Conservation (phyloP, 208 protist genomes). For the Naegleria gruberi region DNA sequence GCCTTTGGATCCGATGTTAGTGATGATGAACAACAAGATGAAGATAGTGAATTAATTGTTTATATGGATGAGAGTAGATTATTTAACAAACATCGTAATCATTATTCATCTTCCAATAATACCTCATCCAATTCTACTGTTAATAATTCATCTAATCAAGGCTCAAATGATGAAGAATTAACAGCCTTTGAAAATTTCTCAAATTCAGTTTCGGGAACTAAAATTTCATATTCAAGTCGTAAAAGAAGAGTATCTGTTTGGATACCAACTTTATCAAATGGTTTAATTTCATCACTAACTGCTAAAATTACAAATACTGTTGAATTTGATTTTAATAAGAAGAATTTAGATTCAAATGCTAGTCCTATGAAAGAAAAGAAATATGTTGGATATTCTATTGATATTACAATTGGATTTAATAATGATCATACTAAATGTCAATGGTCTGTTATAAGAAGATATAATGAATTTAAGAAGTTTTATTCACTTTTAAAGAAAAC, state of each 20-base stretch:
- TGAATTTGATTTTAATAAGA: constrained; percentile 6
- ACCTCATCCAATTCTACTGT: background rate
- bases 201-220: background rate
- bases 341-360: background rate
- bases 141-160: background rate
- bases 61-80: background rate
- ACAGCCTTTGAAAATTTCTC: background rate
- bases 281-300: background rate
- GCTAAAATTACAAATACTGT: background rate
- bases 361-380: background rate
- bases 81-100: background rate
- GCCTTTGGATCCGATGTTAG: background rate
- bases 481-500: background rate
- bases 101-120: background rate
- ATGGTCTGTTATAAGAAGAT: background rate
- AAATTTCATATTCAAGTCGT: background rate
- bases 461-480: constrained; percentile 13
- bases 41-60: background rate
- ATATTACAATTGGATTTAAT: background rate
- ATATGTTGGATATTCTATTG: background rate
- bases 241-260: background rate
- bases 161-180: background rate
- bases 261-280: background rate
- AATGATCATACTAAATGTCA: background rate
- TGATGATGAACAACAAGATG: background rate